Conservation (phyloP, 208 protist genomes). For the Zelonia costaricensis region DNA sequence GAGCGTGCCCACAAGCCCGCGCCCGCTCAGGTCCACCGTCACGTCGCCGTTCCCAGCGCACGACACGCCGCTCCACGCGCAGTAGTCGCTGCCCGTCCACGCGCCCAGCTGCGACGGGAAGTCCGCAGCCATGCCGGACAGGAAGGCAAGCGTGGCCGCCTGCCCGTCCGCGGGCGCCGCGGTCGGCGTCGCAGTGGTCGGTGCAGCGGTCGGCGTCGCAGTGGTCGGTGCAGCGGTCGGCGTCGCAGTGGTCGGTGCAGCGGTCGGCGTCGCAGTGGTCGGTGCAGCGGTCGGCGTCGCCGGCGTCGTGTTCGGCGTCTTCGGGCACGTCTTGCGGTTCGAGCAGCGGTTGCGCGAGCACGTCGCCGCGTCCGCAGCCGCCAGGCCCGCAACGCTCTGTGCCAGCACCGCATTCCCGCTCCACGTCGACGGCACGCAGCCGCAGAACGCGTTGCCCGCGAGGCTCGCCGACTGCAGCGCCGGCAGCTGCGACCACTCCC, state of each 20-base stretch:
- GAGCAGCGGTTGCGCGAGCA: conserved; percentile 9
- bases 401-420: conserved; percentile 16
- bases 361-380: conserved; percentile 1
- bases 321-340: background rate
- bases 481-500: conserved; percentile 6
- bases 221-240: too few relatives aligned
- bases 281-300: conserved; percentile 1
- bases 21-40: too few relatives aligned
- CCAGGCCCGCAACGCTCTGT: conserved; percentile 1
- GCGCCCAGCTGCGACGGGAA: conserved; percentile 1
- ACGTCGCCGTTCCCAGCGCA: too few relatives aligned
- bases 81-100: too few relatives aligned
- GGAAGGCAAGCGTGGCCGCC: conserved; percentile 3
- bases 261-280: background rate
- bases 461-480: conserved; percentile 20
- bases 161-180: background rate
- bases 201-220: too few relatives aligned
- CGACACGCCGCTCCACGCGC: too few relatives aligned
- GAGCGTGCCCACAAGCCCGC: background rate
- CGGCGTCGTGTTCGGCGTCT: conserved; percentile 1
- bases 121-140: background rate
- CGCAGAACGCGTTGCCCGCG: conserved; percentile 22
- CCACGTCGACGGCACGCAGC: conserved; percentile 13
- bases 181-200: background rate
- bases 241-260: too few relatives aligned